phyloP scores from a whole-genome alignment of 1,284 basidiomycete genomes.

The Wallemia mellicola region DNA sequence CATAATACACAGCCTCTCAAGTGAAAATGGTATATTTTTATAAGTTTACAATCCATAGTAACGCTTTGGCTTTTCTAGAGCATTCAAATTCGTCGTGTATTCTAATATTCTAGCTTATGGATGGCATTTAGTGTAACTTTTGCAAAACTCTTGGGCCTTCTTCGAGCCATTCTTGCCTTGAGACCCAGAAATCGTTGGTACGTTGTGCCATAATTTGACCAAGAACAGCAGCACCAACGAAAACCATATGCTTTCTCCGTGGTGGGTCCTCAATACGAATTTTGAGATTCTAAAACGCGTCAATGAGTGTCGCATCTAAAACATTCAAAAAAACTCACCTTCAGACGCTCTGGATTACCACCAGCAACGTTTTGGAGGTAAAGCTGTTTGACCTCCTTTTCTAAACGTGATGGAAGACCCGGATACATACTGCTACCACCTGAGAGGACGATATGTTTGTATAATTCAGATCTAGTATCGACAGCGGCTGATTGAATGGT shows the following conservation, averaged over 20 bases:
- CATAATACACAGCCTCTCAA: too few species aligned
- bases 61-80: background rate
- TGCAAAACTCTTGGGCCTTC: conserved; percentile 51
- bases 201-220: conserved; percentile 95
- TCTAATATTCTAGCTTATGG: conserved; percentile 5
- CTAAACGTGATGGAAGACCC: conserved; percentile 74
- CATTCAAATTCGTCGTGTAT: too few species aligned
- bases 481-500: conserved; percentile 80
- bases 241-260: conserved; percentile 95
- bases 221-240: conserved; percentile 80
- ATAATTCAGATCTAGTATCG: conserved; percentile 67
- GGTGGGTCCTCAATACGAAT: conserved; percentile 95
- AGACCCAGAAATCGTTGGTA: conserved; percentile 68
- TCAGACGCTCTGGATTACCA: conserved; percentile 56
- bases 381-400: conserved; percentile 99
- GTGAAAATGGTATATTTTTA: background rate
- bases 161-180: conserved; percentile 74
- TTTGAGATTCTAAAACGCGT: conserved; percentile 72
- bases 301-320: background rate
- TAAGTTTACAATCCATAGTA: background rate
- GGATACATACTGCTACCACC: conserved; percentile 98
- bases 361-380: conserved; percentile 68
- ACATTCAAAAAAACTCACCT: conserved; percentile 26
- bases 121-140: conserved; percentile 37
- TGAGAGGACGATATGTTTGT: conserved; percentile 92